Conservation (phyloP, 257 asterid genomes). For the Buddleja alternifolia region DNA sequence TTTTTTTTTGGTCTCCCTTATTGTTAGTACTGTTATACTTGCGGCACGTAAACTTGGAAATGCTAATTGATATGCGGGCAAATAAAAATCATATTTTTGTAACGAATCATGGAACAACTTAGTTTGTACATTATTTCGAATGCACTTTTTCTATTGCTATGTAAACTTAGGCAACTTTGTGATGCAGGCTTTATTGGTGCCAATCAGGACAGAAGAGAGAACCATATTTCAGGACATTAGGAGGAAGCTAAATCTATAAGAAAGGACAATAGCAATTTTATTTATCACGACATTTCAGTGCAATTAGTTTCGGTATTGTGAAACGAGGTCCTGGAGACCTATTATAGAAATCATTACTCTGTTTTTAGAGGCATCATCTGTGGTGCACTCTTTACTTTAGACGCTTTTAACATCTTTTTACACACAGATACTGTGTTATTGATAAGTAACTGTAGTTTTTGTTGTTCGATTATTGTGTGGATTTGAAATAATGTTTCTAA, state of each 20-base stretch:
- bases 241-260: background rate
- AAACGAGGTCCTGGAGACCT: conserved; percentile 4
- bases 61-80: background rate
- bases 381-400: background rate
- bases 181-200: conserved; percentile 16
- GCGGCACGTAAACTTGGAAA: background rate
- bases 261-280: background rate
- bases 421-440: background rate
- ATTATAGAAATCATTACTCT: background rate
- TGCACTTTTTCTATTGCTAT: background rate
- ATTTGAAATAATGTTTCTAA: background rate
- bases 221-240: background rate
- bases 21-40: background rate
- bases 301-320: background rate
- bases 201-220: background rate
- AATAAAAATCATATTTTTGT: background rate
- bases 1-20: too few species aligned
- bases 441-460: background rate
- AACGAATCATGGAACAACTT: background rate
- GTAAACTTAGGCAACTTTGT: background rate
- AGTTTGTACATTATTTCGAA: background rate
- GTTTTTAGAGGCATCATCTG: conserved; percentile 2
- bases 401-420: background rate
- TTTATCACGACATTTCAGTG: conserved; percentile 4
- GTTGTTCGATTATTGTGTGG: background rate